Base-by-base conservation (phyloP, 768 basidiomycete genomes). In the Mycena olivaceomarginata region DNA sequence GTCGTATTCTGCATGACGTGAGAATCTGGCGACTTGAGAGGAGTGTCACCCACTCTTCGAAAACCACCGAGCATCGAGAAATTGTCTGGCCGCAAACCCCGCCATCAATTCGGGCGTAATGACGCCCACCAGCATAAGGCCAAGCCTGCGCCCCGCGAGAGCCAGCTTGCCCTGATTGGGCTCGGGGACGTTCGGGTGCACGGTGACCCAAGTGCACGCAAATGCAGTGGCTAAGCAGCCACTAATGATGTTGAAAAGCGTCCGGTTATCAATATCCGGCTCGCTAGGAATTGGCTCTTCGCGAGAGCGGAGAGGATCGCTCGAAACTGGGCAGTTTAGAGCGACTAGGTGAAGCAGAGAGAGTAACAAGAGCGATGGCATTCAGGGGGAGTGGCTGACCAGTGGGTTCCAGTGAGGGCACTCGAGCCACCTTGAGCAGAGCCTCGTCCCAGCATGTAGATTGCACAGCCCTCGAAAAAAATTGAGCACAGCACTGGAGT, bases 141-240 rank as follows among this genome's bases (percentile, higher is more conserved):
- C 9, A 57, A 57, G 13, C 25, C 56, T 16, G 22, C 25, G n/a
- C 56, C 53, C n/a, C 11, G 13, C n/a, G 22, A n/a, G 53, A 12
- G 56, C n/a, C 1, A 57, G 56, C 10, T 22, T 57, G 25, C 56
- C 25, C n/a, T 25, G 56, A 12, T 31, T 31, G 22, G 57, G 59
- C 37, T 16, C 15, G 39, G 59, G 59, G 5, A 60, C 59, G 13
- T 60, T 60, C 15, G 59, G 59, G 60, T 63, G 60, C 6, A 41
- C 60, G 5, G 60, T 41, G 60, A 63, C 60, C 60, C 60, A 63
- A 41, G 40, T 63, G 60, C 60, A 63, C 39, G 60, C 60, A 20
- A 63, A 63, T 40, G 41, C 20, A 7, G 60, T 63, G 31, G 20
- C 39, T 4, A 63, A 40, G 60, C 60, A 63, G 60, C 60, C 20